Conservation (phyloP, 345 rosid species). For the Zanthoxylum bungeanum region DNA sequence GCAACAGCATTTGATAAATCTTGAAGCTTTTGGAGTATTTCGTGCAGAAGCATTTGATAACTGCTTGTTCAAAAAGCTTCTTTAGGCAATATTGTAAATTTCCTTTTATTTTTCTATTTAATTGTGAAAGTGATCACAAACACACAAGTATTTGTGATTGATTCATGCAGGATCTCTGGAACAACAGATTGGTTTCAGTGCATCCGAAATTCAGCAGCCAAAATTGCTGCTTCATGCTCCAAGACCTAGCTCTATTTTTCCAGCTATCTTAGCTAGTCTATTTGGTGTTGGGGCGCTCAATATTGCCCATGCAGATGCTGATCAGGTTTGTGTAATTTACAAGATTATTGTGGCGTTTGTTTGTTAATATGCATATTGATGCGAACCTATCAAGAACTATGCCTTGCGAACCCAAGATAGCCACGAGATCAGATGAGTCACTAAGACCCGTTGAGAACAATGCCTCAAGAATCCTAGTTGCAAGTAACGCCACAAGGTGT, state of each 20-base stretch:
- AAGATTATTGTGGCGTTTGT: background rate
- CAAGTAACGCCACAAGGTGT: too few relatives aligned
- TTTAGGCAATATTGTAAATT: too few relatives aligned
- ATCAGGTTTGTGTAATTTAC: conserved; percentile 41
- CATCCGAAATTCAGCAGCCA: conserved; percentile 18
- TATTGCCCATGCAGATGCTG: conserved; percentile 64
- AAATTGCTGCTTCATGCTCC: conserved; percentile 9
- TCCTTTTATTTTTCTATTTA: too few relatives aligned
- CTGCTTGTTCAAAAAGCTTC: too few relatives aligned
- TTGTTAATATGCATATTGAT: background rate
- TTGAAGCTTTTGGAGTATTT: too few relatives aligned
- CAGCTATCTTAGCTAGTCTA: conserved; percentile 50
- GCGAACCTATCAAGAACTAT: too few relatives aligned
- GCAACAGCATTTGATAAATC: too few relatives aligned
- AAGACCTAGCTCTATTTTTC: conserved; percentile 21
- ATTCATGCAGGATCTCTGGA: conserved; percentile 28
- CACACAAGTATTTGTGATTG: background rate
- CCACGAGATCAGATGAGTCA: too few relatives aligned
- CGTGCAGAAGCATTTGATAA: too few relatives aligned
- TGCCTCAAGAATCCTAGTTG: too few relatives aligned
- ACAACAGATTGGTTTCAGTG: conserved; percentile 18
- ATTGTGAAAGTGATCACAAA: background rate
- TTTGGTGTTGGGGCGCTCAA: conserved; percentile 52
- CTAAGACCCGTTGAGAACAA: too few relatives aligned
- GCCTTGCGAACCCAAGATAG: too few relatives aligned